Conservation (phyloP, 768 basidiomycete genomes). For the Lactarius akahatsu region DNA sequence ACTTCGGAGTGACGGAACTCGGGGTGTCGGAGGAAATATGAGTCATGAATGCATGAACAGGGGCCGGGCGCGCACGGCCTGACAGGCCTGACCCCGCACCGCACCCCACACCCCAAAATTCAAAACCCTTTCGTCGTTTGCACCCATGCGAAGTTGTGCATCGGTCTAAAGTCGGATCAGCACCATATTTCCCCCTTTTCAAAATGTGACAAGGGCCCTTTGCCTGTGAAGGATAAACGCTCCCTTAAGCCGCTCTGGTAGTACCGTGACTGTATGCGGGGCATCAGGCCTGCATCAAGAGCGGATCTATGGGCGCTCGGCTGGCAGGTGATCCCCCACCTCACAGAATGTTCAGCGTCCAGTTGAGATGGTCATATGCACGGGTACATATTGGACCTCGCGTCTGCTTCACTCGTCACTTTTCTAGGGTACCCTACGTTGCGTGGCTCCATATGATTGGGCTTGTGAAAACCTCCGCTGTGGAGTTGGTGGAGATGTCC, state of each 20-base stretch:
- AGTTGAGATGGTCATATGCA: background rate
- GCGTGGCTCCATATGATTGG: slow-evolving; percentile 17
- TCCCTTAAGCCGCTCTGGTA: background rate
- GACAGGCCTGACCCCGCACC: background rate
- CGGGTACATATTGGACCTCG: background rate
- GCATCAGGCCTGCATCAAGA: too few relatives aligned
- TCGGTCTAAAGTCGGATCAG: background rate
- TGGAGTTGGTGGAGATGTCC: background rate
- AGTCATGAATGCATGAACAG: too few relatives aligned
- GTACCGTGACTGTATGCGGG: background rate
- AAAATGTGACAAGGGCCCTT: background rate
- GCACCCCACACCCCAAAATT: background rate
- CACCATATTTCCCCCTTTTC: background rate
- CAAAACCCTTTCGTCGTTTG: background rate
- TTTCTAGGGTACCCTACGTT: background rate
- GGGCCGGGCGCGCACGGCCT: background rate
- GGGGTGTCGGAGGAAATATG: background rate
- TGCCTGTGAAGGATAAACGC: background rate
- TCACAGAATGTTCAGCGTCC: background rate
- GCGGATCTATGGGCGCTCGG: background rate
- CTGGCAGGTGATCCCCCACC: background rate
- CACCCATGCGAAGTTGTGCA: background rate
- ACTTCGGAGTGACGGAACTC: slow-evolving; percentile 1
- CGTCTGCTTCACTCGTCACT: background rate
- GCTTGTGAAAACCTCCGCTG: background rate